phyloP scores from a whole-genome alignment of 345 rosid species.

The Luvunga scandens region DNA sequence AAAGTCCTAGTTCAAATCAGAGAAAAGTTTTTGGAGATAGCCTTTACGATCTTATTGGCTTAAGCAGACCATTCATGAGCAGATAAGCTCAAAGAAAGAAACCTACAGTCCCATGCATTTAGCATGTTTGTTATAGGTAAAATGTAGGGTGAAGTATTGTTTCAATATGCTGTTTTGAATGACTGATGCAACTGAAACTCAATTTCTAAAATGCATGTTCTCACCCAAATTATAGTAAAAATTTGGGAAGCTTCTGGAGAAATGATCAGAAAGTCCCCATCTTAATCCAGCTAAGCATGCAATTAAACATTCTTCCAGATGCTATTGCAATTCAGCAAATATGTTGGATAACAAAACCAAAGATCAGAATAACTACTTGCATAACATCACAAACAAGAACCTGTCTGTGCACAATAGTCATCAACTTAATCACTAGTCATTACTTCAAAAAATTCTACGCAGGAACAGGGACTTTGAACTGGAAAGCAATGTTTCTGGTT shows the following conservation, averaged over 20 bases:
- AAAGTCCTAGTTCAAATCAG: background rate
- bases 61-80: too few species aligned
- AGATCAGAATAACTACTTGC: background rate
- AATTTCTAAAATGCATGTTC: background rate
- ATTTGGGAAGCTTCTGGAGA: background rate
- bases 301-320: slow-evolving; percentile 1
- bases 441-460: background rate
- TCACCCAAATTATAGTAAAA: background rate
- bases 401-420: background rate
- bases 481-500: background rate
- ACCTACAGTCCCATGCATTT: background rate
- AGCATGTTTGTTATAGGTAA: background rate
- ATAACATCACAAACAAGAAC: background rate
- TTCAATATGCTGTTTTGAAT: background rate
- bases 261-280: background rate
- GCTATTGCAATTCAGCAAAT: background rate
- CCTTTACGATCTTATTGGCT: too few species aligned
- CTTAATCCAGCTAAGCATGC: background rate
- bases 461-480: background rate
- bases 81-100: too few species aligned
- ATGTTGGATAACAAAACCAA: background rate
- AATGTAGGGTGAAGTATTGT: too few species aligned
- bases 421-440: background rate
- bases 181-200: background rate
- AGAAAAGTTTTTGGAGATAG: background rate